A percentile compares a stretch with the other conserved stretches of the same genome.
These are phyloP conservation scores for Alternaria novae-zelandiae DNA, from an alignment of 2,329 filamentous ascomycete genomes.

Conservation along the genomic window DNA sequence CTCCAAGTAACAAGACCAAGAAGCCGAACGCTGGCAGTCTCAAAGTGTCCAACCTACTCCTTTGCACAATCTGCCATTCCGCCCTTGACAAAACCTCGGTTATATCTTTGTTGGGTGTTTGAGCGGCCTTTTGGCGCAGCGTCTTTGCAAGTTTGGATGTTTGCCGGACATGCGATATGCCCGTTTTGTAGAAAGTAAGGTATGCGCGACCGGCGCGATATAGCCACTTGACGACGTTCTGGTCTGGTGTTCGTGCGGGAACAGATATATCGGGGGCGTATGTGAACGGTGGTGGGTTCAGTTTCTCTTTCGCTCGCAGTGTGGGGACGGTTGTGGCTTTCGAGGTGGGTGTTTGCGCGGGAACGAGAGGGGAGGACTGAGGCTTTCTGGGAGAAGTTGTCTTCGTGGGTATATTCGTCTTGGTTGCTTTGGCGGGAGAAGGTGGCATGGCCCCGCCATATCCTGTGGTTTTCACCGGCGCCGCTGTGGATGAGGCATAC, in stretches of 20 bases:
- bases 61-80: constrained; percentile 72
- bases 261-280: constrained; percentile 73
- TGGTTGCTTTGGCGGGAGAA: constrained; percentile 11
- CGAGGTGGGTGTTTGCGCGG: not conserved
- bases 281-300: constrained; percentile 77
- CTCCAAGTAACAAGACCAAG: constrained; percentile 78
- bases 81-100: constrained; percentile 62
- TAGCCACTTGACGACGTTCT: constrained; percentile 60
- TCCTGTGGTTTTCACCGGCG: constrained; percentile 7
- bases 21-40: constrained; percentile 80
- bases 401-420: constrained; percentile 8
- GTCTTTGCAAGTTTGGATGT: constrained; percentile 62
- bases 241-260: constrained; percentile 60
- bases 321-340: constrained; percentile 8
- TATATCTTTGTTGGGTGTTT: constrained; percentile 1
- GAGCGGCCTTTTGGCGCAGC: constrained; percentile 50
- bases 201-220: constrained; percentile 76
- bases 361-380: not conserved
- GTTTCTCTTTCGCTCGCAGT: constrained; percentile 22
- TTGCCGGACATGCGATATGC: constrained; percentile 73
- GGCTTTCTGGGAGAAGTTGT: not conserved
- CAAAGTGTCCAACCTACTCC: constrained; percentile 74
- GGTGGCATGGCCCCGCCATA: constrained; percentile 8
- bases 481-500: constrained; percentile 11
- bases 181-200: constrained; percentile 84